These are phyloP conservation scores for Raffaelea arxii DNA, from an alignment of 2,329 filamentous ascomycete genomes.

Conservation along the genomic window DNA sequence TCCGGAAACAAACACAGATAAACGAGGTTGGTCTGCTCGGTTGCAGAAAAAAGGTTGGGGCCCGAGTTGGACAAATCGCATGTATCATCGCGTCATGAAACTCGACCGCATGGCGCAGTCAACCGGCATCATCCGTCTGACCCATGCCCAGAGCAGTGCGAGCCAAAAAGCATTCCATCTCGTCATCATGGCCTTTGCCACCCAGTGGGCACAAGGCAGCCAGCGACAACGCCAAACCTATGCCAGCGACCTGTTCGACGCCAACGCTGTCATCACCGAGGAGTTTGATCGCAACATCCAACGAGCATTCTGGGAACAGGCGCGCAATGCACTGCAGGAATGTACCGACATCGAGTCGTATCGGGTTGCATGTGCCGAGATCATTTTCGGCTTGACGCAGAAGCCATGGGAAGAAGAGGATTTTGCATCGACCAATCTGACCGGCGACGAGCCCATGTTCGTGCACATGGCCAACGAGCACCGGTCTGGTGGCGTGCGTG, in stretches of 20 bases:
- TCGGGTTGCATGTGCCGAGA: slow-evolving; percentile 25
- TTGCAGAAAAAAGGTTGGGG: slow-evolving; percentile 21
- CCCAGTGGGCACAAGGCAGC: slow-evolving; percentile 37
- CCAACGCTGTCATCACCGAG: slow-evolving; percentile 14
- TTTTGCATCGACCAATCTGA: background rate
- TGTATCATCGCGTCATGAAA: slow-evolving; percentile 37
- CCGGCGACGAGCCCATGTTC: background rate
- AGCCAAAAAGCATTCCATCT: slow-evolving; percentile 35
- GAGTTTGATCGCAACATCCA: slow-evolving; percentile 29
- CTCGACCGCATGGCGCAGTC: slow-evolving; percentile 34
- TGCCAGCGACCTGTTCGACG: slow-evolving; percentile 7
- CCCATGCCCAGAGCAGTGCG: slow-evolving; percentile 29
- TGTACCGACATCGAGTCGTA: slow-evolving; percentile 26
- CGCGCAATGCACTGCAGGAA: slow-evolving; percentile 24
- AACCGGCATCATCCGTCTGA: slow-evolving; percentile 29
- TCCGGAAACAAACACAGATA: slow-evolving; percentile 4
- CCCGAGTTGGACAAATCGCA: slow-evolving; percentile 34
- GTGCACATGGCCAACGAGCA: background rate
- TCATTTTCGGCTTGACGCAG: slow-evolving; percentile 28
- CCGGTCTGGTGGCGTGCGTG: background rate
- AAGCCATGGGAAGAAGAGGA: slow-evolving; percentile 17
- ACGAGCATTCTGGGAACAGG: slow-evolving; percentile 27
- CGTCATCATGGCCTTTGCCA: slow-evolving; percentile 41
- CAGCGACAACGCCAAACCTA: slow-evolving; percentile 16
- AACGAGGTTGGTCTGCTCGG: slow-evolving; percentile 12